phyloP scores from a whole-genome alignment of 495 filamentous ascomycete species.

The Saxophila tyrrhenica region DNA sequence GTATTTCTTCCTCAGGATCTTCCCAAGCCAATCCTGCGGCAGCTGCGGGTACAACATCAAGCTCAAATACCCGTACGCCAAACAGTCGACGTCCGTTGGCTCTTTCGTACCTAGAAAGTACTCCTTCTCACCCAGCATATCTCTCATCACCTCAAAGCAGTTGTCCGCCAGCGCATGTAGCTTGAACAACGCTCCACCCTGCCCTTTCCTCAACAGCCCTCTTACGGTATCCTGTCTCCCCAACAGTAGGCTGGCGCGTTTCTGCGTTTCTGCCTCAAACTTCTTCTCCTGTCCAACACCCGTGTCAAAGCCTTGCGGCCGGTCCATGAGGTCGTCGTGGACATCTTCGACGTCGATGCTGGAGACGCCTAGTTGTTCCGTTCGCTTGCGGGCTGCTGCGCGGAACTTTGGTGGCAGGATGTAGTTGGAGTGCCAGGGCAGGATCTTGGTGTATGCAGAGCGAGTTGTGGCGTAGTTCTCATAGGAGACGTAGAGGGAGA shows the following conservation, averaged over 20 bases:
- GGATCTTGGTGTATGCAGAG: constrained; percentile 61
- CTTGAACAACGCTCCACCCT: constrained; percentile 44
- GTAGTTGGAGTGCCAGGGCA: constrained; percentile 77
- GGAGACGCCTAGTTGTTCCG: constrained; percentile 63
- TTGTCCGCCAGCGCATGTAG: constrained; percentile 56
- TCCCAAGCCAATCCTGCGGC: constrained; percentile 59
- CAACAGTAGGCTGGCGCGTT: constrained; percentile 18
- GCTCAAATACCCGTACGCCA: constrained; percentile 65
- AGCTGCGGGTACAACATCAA: constrained; percentile 60
- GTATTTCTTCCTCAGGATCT: constrained; percentile 48
- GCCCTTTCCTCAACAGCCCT: constrained; percentile 23
- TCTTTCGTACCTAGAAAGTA: constrained; percentile 41
- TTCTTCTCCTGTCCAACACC: constrained; percentile 6
- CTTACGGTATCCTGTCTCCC: constrained; percentile 22
- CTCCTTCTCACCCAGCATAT: constrained; percentile 45
- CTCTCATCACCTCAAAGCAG: constrained; percentile 57
- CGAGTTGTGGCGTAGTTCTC: constrained; percentile 70
- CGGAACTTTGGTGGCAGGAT: constrained; percentile 59
- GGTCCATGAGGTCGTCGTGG: constrained; percentile 17
- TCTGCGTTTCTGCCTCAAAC: constrained; percentile 12
- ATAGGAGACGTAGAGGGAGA: constrained; percentile 67
- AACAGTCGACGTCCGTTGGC: constrained; percentile 60
- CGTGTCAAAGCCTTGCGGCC: constrained; percentile 2
- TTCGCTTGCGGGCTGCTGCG: constrained; percentile 52
- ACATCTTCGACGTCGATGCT: constrained; percentile 46